A percentile compares a stretch with the other conserved stretches of the same genome.
Conservation (phyloP, 2,329 filamentous ascomycete species). For the Niveomyces coronatus region DNA sequence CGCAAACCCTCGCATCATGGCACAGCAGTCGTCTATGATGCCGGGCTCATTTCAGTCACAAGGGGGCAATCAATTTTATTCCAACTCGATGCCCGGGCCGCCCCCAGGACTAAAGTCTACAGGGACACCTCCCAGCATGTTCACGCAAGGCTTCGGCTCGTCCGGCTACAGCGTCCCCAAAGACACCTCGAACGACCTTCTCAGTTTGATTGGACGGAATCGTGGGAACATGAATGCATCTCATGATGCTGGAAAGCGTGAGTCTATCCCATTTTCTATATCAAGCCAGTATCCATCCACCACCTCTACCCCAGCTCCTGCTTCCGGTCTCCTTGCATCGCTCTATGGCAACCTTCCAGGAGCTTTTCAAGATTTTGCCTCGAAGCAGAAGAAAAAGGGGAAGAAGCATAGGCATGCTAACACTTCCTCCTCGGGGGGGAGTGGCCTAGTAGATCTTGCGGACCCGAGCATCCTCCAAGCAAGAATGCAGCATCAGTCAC, state of each 20-base stretch:
- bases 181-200: conserved; percentile 53
- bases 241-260: conserved; percentile 90
- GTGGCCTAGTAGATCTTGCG: conserved; percentile 99
- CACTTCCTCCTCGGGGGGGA: conserved; percentile 99
- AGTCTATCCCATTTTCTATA: conserved; percentile 93
- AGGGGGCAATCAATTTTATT: conserved; percentile 63
- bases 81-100: conserved; percentile 78
- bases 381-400: conserved; percentile 99
- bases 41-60: conserved; percentile 52
- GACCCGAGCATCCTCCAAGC: conserved; percentile 99
- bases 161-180: conserved; percentile 62
- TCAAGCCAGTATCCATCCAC: conserved; percentile 78
- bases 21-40: conserved; percentile 82
- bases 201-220: conserved; percentile 69
- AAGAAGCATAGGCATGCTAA: conserved; percentile 99
- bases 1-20: conserved; percentile 72
- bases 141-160: conserved; percentile 78
- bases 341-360: conserved; percentile 82
- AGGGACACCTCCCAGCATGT: conserved; percentile 89
- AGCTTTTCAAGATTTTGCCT: conserved; percentile 81
- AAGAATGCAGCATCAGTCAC: conserved; percentile 82
- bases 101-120: conserved; percentile 93
- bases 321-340: conserved; percentile 81
- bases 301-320: conserved; percentile 76
- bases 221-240: conserved; percentile 57